Conservation (phyloP, 2,329 filamentous ascomycete species). For the Sarocladiaceae sp. region DNA sequence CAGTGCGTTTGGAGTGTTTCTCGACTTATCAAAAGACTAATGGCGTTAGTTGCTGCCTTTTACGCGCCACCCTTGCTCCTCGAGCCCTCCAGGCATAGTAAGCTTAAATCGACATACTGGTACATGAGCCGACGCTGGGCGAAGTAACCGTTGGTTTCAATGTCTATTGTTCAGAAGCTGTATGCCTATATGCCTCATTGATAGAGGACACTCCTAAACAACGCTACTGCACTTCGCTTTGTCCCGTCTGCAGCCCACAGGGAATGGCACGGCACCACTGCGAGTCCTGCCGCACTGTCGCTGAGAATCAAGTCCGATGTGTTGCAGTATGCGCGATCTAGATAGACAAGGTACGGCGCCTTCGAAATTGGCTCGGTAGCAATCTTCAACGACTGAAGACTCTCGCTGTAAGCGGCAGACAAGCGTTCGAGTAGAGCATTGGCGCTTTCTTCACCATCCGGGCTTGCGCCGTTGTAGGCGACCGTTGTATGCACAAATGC, state of each 20-base stretch:
- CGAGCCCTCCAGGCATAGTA: too few species aligned
- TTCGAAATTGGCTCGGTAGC: slow-evolving; percentile 9
- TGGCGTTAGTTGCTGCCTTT: too few species aligned
- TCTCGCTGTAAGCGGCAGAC: slow-evolving; percentile 15
- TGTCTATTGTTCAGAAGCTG: too few species aligned
- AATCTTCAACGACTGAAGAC: slow-evolving; percentile 17
- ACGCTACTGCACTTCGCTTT: slow-evolving; percentile 25
- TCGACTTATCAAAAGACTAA: too few species aligned
- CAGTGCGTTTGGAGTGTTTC: too few species aligned
- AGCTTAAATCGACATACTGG: too few species aligned
- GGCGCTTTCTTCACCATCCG: background rate
- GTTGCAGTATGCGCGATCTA: slow-evolving; percentile 16
- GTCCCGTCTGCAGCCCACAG: slow-evolving; percentile 27
- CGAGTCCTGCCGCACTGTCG: slow-evolving; percentile 2
- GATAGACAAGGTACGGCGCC: slow-evolving; percentile 26
- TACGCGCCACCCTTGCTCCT: too few species aligned
- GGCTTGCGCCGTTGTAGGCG: slow-evolving; percentile 16
- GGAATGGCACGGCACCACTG: slow-evolving; percentile 29
- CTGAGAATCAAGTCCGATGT: background rate
- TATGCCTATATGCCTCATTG: background rate
- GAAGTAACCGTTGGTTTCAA: too few species aligned
- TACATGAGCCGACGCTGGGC: too few species aligned
- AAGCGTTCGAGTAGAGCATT: slow-evolving; percentile 10
- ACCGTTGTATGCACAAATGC: slow-evolving; percentile 25
- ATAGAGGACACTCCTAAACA: slow-evolving; percentile 18